Evolutionary conservation across 495 filamentous ascomycete species (phyloP).

Genomic region (Talaromyces ruber): DNA sequence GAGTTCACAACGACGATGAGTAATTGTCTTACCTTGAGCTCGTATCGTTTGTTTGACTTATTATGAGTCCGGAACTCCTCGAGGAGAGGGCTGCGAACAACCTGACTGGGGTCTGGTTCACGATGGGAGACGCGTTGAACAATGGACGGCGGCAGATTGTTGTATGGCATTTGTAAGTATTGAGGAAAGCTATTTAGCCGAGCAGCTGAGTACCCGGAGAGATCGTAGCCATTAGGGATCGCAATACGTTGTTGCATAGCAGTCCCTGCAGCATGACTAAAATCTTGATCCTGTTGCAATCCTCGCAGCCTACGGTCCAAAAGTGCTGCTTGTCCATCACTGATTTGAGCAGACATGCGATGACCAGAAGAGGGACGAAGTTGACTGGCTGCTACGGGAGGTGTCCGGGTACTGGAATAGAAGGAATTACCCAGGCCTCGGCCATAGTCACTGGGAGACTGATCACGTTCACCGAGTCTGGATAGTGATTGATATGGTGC

Average conservation of each 20-base stretch:
- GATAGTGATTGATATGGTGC: constrained; percentile 17
- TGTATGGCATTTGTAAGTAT: constrained; percentile 27
- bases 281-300: constrained; percentile 42
- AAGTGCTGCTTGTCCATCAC: constrained; percentile 30
- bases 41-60: constrained; percentile 72
- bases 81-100: constrained; percentile 61
- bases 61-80: constrained; percentile 71
- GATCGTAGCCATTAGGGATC: constrained; percentile 31
- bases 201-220: constrained; percentile 24
- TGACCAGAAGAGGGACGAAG: constrained; percentile 33
- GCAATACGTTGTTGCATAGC: constrained; percentile 31
- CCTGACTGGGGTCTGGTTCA: constrained; percentile 57
- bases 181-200: constrained; percentile 30
- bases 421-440: constrained; percentile 51
- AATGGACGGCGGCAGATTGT: constrained; percentile 25
- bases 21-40: constrained; percentile 58
- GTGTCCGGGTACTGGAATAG: constrained; percentile 41
- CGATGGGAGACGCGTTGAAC: constrained; percentile 44
- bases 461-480: constrained; percentile 23
- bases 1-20: neutral
- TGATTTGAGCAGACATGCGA: constrained; percentile 21
- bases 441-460: constrained; percentile 45
- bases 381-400: constrained; percentile 32
- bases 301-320: constrained; percentile 43
- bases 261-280: constrained; percentile 18